These are phyloP conservation scores for Nidula microcarpa DNA, from an alignment of 768 basidiomycete genomes.

Conservation along the genomic window DNA sequence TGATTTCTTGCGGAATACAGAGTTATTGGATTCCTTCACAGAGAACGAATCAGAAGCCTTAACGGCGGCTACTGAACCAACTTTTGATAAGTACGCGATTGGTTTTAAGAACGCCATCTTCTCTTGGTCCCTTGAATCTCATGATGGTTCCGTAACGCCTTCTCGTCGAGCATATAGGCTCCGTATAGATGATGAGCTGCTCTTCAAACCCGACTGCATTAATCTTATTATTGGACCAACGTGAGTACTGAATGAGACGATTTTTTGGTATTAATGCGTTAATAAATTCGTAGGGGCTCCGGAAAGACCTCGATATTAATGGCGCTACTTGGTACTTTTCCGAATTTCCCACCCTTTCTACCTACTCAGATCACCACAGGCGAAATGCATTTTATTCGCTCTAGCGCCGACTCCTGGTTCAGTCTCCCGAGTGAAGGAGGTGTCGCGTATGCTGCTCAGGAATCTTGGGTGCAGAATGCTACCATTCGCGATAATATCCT, in stretches of 20 bases:
- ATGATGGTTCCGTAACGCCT: slow-evolving; percentile 25
- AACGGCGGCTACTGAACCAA: too few species aligned
- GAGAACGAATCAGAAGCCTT: too few species aligned
- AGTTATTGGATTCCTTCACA: slow-evolving; percentile 32
- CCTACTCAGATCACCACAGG: slow-evolving; percentile 21
- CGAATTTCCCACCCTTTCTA: not conserved
- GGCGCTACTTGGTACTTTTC: slow-evolving; percentile 42
- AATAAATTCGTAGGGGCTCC: slow-evolving; percentile 21
- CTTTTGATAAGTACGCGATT: too few species aligned
- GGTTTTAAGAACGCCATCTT: slow-evolving; percentile 22
- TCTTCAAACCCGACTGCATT: slow-evolving; percentile 49
- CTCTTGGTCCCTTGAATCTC: slow-evolving; percentile 42
- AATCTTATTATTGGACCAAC: slow-evolving; percentile 63
- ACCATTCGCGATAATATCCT: slow-evolving; percentile 81
- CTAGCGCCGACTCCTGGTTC: slow-evolving; percentile 54
- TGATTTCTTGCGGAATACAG: slow-evolving; percentile 35
- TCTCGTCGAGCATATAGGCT: slow-evolving; percentile 50
- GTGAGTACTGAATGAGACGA: slow-evolving; percentile 5
- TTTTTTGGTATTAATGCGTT: not conserved
- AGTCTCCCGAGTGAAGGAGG: slow-evolving; percentile 66
- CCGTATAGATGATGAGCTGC: slow-evolving; percentile 46
- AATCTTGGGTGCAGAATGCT: slow-evolving; percentile 82
- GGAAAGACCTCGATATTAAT: slow-evolving; percentile 66
- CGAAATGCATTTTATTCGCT: slow-evolving; percentile 64
- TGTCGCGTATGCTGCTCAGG: slow-evolving; percentile 79